phyloP scores from a whole-genome alignment of 306 rosid genomes.

The Dryas alaskensis region DNA sequence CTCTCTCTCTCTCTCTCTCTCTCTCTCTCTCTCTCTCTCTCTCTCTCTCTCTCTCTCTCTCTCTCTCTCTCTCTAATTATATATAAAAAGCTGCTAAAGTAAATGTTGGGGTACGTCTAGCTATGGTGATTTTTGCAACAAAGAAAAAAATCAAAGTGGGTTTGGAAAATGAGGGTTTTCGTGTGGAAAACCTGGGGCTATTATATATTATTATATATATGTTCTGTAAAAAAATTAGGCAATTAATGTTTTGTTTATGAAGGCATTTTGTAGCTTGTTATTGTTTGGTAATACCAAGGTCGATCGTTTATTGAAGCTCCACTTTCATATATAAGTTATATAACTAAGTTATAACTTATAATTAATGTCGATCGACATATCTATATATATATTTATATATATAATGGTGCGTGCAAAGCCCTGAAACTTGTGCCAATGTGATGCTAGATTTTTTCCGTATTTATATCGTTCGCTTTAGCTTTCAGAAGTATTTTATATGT shows the following conservation, averaged over 20 bases:
- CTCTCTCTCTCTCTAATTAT: too few relatives aligned
- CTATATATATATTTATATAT: too few relatives aligned
- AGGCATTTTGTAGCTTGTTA: slow-evolving; percentile 11
- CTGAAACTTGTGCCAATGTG: slow-evolving; percentile 16
- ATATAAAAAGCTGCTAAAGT: slow-evolving; percentile 34
- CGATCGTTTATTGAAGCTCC: not conserved
- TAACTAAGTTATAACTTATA: not conserved
- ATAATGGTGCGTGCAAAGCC: not conserved
- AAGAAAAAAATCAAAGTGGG: slow-evolving; percentile 23
- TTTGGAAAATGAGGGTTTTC: slow-evolving; percentile 43
- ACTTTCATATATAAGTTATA: not conserved
- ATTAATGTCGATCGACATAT: not conserved
- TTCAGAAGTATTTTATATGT: too few relatives aligned
- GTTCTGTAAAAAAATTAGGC: slow-evolving; percentile 31
- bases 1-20: too few relatives aligned
- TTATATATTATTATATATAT: slow-evolving; percentile 17
- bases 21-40: too few relatives aligned
- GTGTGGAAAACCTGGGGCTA: slow-evolving; percentile 30
- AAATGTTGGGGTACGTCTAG: slow-evolving; percentile 31
- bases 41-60: too few relatives aligned
- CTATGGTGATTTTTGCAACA: slow-evolving; percentile 18
- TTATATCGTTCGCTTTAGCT: not conserved
- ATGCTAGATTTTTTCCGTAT: not conserved
- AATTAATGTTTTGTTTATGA: slow-evolving; percentile 27
- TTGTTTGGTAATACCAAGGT: not conserved